Percentiles rank a stretch among this genome's conserved stretches.
phyloP scores from a whole-genome alignment of 2,329 filamentous ascomycete species.

The Epichloe coenophiala region DNA sequence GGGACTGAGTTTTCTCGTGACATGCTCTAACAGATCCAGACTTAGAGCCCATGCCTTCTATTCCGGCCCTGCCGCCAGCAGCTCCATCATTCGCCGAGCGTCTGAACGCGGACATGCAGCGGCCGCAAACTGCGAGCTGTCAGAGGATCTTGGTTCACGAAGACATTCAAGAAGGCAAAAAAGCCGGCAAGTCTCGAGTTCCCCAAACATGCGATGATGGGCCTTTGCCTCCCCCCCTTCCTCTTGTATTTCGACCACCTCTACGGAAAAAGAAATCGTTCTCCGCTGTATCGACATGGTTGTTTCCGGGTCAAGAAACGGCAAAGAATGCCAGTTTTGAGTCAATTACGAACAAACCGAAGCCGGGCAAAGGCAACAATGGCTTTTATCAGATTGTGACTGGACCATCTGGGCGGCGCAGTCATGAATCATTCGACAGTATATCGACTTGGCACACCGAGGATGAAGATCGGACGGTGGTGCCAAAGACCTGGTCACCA shows the following conservation, averaged over 20 bases:
- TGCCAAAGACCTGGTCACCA: constrained; percentile 35
- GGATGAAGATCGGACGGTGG: constrained; percentile 28
- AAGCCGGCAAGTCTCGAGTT: background rate
- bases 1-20: background rate
- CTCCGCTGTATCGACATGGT: constrained; percentile 46
- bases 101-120: constrained; percentile 31
- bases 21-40: constrained; percentile 16
- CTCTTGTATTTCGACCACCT: constrained; percentile 44
- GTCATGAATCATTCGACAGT: constrained; percentile 32
- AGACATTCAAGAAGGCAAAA: background rate
- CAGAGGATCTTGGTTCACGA: constrained; percentile 10
- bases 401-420: constrained; percentile 19
- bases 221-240: constrained; percentile 40
- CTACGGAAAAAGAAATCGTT: constrained; percentile 56
- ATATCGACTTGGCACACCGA: constrained; percentile 37
- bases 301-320: constrained; percentile 31
- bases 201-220: constrained; percentile 12
- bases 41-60: constrained; percentile 38
- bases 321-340: constrained; percentile 30
- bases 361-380: constrained; percentile 34
- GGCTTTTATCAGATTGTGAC: constrained; percentile 47
- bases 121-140: constrained; percentile 18
- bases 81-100: constrained; percentile 46
- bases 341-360: constrained; percentile 41
- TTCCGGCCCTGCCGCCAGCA: constrained; percentile 42